Conservation (phyloP, 2,329 filamentous ascomycete genomes). For the Colletotrichum chlorophyti region DNA sequence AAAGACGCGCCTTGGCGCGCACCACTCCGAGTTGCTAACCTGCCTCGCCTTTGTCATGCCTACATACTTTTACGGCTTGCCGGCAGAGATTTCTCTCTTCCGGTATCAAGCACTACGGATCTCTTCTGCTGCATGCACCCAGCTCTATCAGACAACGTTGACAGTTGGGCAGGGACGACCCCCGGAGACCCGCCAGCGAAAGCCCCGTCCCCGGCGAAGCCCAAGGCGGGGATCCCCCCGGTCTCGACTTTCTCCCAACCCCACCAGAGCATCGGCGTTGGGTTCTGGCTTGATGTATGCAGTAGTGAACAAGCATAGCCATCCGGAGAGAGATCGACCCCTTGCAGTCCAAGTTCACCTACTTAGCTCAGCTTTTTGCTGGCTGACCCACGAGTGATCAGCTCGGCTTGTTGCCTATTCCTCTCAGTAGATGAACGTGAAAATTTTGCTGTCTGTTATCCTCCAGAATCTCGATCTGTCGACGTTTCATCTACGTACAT, state of each 20-base stretch:
- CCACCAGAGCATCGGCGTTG: background rate
- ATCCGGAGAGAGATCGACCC: background rate
- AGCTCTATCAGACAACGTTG: background rate
- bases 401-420: background rate
- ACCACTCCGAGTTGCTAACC: no score
- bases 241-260: background rate
- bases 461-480: conserved; percentile 18
- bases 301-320: conserved; percentile 13
- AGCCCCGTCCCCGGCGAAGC: conserved; percentile 1
- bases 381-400: conserved; percentile 1
- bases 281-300: conserved; percentile 9
- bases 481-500: conserved; percentile 14
- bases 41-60: no score
- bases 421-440: no score
- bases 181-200: background rate
- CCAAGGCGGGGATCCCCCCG: conserved; percentile 25
- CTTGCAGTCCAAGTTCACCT: background rate
- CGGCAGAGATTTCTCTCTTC: background rate
- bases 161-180: conserved; percentile 9
- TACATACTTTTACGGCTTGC: no score
- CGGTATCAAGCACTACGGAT: background rate
- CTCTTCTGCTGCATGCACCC: background rate
- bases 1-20: no score
- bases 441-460: conserved; percentile 3
- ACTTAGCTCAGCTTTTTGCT: background rate